Base-by-base conservation (phyloP, 192 early-diverging fungal genomes). In the Coemansia reversa region DNA sequence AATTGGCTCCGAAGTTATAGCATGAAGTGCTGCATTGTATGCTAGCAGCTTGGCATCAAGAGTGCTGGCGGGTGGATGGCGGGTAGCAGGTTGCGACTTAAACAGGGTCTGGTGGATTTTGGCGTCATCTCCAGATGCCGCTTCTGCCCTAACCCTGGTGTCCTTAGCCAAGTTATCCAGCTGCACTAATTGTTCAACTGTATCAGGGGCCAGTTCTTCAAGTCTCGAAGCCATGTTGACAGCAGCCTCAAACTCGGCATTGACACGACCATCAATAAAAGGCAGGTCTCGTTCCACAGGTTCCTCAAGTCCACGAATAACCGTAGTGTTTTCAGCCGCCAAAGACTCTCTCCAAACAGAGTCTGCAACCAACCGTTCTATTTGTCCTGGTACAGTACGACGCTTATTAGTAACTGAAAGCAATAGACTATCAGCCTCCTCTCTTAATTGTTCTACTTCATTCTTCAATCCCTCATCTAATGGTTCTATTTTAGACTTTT, bases 21-120 rank as follows among this genome's bases (percentile, higher is more conserved):
- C 77, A 32, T 74, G 72, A 30, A 80, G 61, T 16, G 69, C 77
- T 9, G 77, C 72, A 20, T 73, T 73, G 32, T 80, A 69, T 0
- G 72, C 68, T 28, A 80, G 55, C 25, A 64, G 19, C 58, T 74
- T 68, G 11, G 62, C 39, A 16, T 45, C 39, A 16, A 14, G 39
- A 45, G 39, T 45, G 14, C 42, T 19, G 35, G 33, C 11, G 24
- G 53, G 42, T 14, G 39, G 3, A n/a, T 19, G 30, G 14, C 35
- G 22, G 20, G 60, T 29, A 32, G 60, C 14, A 42, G 25, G 7
- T 47, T 61, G 18, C 52, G 47, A 28, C 14, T 7, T 19, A 45
- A 45, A 28, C 48, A 72, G 55, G 24, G 58, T 53, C 42, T 59
- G 39, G 33, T 60, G 71, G 24, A 73, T 65, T 51, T 53, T 67